Evolutionary conservation across 108 stramenopile species (phyloP).

Genomic region (Pseudonitzschia multiseries): DNA sequence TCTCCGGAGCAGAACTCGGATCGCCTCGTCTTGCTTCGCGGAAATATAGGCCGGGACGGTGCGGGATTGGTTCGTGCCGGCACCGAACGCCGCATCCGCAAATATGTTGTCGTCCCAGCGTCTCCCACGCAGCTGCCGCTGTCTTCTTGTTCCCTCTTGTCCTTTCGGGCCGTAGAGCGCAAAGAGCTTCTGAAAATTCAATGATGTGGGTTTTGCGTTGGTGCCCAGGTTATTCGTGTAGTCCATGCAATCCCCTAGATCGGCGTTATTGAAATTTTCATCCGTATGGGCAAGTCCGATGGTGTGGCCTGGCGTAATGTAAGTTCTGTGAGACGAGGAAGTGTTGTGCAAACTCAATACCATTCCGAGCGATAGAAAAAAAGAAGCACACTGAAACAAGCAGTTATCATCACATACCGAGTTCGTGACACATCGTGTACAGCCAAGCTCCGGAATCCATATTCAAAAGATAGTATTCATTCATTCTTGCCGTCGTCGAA

Average conservation of each 20-base stretch:
- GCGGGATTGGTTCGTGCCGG: neutral
- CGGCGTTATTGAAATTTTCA: conserved; percentile 67
- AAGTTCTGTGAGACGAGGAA: neutral
- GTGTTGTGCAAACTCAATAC: neutral
- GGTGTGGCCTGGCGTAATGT: conserved; percentile 39
- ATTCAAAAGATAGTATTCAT: conserved; percentile 58
- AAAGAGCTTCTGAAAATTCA: conserved; percentile 47
- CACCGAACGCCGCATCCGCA: no score
- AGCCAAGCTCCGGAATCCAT: conserved; percentile 27
- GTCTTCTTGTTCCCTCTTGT: neutral
- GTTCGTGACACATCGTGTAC: conserved; percentile 77
- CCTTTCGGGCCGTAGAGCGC: conserved; percentile 48
- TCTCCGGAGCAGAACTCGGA: neutral
- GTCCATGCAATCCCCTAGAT: conserved; percentile 80
- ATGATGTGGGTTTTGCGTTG: conserved; percentile 59
- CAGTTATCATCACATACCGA: conserved; percentile 6
- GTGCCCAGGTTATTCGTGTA: conserved; percentile 61
- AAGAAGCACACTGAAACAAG: neutral
- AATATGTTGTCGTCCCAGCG: neutral
- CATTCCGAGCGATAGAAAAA: neutral
- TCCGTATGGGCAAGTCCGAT: conserved; percentile 73
- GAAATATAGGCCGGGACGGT: neutral
- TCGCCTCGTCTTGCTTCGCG: neutral
- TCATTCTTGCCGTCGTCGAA: conserved; percentile 55
- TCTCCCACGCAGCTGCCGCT: neutral